phyloP scores from a whole-genome alignment of 2,329 filamentous ascomycete species.

The Colletotrichum sp. region DNA sequence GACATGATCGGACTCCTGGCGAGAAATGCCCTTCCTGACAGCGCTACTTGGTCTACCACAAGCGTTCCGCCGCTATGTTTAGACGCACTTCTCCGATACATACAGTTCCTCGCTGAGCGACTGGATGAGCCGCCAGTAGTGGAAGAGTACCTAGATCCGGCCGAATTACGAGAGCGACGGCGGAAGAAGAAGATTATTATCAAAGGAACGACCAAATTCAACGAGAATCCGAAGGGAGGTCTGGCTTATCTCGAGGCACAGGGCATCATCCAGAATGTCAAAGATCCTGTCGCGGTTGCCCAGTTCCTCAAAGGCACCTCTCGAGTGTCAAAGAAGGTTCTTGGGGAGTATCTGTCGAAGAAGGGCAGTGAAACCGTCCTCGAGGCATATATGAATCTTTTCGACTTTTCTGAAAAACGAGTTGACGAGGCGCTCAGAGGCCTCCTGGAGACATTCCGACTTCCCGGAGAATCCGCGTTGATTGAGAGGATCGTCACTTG shows the following conservation, averaged over 20 bases:
- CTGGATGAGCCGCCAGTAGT: conserved; percentile 71
- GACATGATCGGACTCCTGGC: conserved; percentile 94
- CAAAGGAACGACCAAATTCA: conserved; percentile 88
- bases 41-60: conserved; percentile 97
- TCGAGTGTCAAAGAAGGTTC: conserved; percentile 84
- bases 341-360: conserved; percentile 94
- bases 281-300: conserved; percentile 80
- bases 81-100: conserved; percentile 87
- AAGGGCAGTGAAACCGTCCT: conserved; percentile 86
- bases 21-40: conserved; percentile 94
- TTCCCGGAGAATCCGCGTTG: conserved; percentile 90
- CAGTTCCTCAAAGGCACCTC: conserved; percentile 87
- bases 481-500: conserved; percentile 91
- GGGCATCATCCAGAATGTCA: conserved; percentile 80
- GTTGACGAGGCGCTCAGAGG: conserved; percentile 89
- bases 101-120: conserved; percentile 90
- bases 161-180: conserved; percentile 72
- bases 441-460: conserved; percentile 88
- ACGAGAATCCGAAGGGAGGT: conserved; percentile 90
- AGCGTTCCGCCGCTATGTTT: conserved; percentile 95
- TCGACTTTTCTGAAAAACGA: conserved; percentile 85
- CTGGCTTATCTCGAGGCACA: conserved; percentile 85
- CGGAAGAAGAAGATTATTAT: conserved; percentile 88
- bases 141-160: conserved; percentile 71
- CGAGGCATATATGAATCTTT: conserved; percentile 82